phyloP scores from a whole-genome alignment of 371 early-diverging fungal species.

The Rhizopus delemar region DNA sequence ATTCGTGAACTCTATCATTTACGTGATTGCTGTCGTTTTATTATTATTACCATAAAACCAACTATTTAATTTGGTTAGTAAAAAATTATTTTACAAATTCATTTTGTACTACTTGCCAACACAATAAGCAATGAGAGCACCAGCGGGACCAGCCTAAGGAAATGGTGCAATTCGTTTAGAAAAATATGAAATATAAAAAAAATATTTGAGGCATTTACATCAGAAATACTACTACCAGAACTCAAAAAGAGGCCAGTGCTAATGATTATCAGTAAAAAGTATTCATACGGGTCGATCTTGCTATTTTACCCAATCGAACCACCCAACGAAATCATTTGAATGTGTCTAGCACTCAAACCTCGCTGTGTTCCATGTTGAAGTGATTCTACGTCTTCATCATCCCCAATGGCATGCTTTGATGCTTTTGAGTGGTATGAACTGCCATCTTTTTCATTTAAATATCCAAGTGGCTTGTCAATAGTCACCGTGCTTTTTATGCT shows the following conservation, averaged over 20 bases:
- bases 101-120: slow-evolving; percentile 46
- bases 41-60: slow-evolving; percentile 41
- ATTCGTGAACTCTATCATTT: background rate
- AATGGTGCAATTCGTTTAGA: slow-evolving; percentile 1
- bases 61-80: slow-evolving; percentile 22
- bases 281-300: background rate
- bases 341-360: slow-evolving; percentile 66
- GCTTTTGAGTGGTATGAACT: slow-evolving; percentile 15
- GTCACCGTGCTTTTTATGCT: background rate
- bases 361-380: slow-evolving; percentile 43
- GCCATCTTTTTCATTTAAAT: slow-evolving; percentile 12
- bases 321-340: slow-evolving; percentile 80
- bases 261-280: background rate
- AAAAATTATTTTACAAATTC: background rate
- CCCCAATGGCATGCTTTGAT: background rate
- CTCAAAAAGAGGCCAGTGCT: slow-evolving; percentile 83
- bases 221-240: slow-evolving; percentile 70
- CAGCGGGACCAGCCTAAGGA: slow-evolving; percentile 58
- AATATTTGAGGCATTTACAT: slow-evolving; percentile 15
- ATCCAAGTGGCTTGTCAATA: background rate
- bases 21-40: background rate
- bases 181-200: background rate
- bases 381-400: slow-evolving; percentile 33
- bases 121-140: slow-evolving; percentile 51
- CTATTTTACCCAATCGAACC: slow-evolving; percentile 64